phyloP scores from a whole-genome alignment of 2,329 filamentous ascomycete genomes.

The Ophiostoma piceae region DNA sequence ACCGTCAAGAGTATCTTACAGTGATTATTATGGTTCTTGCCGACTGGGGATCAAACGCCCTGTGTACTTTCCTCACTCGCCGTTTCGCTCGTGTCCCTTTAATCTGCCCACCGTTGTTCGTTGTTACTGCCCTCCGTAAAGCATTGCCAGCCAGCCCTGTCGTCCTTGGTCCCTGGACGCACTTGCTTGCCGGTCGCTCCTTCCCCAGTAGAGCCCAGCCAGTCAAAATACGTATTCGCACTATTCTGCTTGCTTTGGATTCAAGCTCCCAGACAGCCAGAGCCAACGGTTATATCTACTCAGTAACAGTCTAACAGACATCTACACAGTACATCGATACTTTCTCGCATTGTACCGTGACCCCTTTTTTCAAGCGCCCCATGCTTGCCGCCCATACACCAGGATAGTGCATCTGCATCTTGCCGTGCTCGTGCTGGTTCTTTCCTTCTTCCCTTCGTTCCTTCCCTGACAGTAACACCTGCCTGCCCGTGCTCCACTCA shows the following conservation, averaged over 20 bases:
- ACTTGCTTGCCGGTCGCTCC: background rate
- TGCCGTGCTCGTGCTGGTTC: conserved; percentile 20
- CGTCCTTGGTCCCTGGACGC: background rate
- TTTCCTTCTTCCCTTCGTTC: background rate
- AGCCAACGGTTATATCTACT: background rate
- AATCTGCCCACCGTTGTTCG: conserved; percentile 10
- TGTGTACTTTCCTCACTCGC: background rate
- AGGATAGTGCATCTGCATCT: conserved; percentile 20
- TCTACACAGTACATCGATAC: background rate
- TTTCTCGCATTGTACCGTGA: background rate
- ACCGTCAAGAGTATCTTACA: background rate
- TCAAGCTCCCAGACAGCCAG: background rate
- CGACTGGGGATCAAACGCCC: background rate
- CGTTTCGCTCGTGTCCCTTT: conserved; percentile 19
- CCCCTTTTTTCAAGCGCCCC: conserved; percentile 21
- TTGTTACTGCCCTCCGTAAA: background rate
- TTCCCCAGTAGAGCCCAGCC: conserved; percentile 4
- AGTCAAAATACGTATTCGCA: background rate
- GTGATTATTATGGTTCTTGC: background rate
- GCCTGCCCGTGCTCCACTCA: conserved; percentile 18
- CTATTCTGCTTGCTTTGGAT: background rate
- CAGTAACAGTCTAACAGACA: background rate
- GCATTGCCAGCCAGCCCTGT: background rate
- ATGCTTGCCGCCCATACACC: conserved; percentile 22
- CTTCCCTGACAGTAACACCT: background rate